These are phyloP conservation scores for Phalaenopsis aphrodite DNA, from an alignment of 106 monocot species.

Conservation along the genomic window DNA sequence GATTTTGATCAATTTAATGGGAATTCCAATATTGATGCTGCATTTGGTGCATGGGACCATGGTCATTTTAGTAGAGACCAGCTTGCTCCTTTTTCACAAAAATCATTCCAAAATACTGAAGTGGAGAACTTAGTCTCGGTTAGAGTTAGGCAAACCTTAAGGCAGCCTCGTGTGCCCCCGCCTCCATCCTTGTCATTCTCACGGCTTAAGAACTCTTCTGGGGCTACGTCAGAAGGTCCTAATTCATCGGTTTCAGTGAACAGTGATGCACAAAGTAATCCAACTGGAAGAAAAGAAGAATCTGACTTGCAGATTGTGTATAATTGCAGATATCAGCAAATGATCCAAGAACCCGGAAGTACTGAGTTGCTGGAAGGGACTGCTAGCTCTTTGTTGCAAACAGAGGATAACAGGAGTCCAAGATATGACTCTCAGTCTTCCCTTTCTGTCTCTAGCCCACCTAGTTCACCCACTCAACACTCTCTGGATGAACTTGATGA, in stretches of 20 bases:
- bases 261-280: slow-evolving; percentile 21
- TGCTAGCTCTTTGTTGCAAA: slow-evolving; percentile 20
- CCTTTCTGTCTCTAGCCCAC: slow-evolving; percentile 81
- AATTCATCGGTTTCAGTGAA: slow-evolving; percentile 23
- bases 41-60: slow-evolving; percentile 42
- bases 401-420: slow-evolving; percentile 42
- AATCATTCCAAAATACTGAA: slow-evolving; percentile 39
- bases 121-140: slow-evolving; percentile 46
- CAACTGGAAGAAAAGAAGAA: slow-evolving; percentile 16
- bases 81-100: slow-evolving; percentile 30
- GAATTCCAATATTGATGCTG: slow-evolving; percentile 37
- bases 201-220: slow-evolving; percentile 26
- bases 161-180: slow-evolving; percentile 85
- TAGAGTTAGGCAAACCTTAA: slow-evolving; percentile 53
- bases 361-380: slow-evolving; percentile 15
- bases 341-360: slow-evolving; percentile 17
- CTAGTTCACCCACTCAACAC: slow-evolving; percentile 69
- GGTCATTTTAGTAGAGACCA: slow-evolving; percentile 28
- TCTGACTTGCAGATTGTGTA: slow-evolving; percentile 22
- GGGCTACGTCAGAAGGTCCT: slow-evolving; percentile 21
- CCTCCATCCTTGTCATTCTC: slow-evolving; percentile 62
- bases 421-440: slow-evolving; percentile 69
- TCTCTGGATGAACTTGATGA: slow-evolving; percentile 90
- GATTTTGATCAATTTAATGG: slow-evolving; percentile 33
- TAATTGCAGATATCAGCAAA: slow-evolving; percentile 32